phyloP scores from a whole-genome alignment of 169 alveolate species.

The Plasmodium billcollinsi region DNA sequence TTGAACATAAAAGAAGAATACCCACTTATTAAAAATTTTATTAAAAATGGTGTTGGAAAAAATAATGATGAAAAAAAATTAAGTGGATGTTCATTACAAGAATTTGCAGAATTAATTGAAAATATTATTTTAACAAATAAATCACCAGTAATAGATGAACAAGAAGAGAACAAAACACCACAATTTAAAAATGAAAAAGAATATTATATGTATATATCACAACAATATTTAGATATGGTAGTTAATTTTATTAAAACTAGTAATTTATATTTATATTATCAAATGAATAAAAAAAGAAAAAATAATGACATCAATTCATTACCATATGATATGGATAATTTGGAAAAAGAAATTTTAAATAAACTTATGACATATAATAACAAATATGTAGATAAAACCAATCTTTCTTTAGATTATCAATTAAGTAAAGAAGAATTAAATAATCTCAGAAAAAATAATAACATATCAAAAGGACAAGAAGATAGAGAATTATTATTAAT shows the following conservation, averaged over 20 bases:
- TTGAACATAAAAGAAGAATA: slow-evolving; percentile 64
- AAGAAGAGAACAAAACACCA: background rate
- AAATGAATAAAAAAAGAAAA: slow-evolving; percentile 17
- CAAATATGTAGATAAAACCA: slow-evolving; percentile 45
- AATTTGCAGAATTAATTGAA: slow-evolving; percentile 67
- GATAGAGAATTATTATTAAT: slow-evolving; percentile 63
- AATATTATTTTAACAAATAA: slow-evolving; percentile 43
- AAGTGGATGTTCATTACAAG: slow-evolving; percentile 74
- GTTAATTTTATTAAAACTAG: slow-evolving; percentile 14
- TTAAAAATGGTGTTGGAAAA: slow-evolving; percentile 63
- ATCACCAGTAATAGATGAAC: slow-evolving; percentile 7
- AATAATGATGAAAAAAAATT: slow-evolving; percentile 37
- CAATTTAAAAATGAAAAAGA: background rate
- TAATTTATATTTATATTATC: slow-evolving; percentile 34
- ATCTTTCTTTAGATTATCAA: slow-evolving; percentile 41
- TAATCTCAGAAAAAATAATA: slow-evolving; percentile 16
- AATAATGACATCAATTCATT: slow-evolving; percentile 5
- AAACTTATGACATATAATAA: slow-evolving; percentile 63
- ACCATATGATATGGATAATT: background rate
- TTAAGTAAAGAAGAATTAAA: slow-evolving; percentile 64
- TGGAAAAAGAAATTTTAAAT: slow-evolving; percentile 46
- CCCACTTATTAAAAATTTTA: slow-evolving; percentile 58
- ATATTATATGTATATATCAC: slow-evolving; percentile 19
- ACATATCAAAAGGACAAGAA: slow-evolving; percentile 16
- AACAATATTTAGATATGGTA: slow-evolving; percentile 15